Percentiles rank a stretch among this genome's conserved stretches.
These are phyloP conservation scores for Colletotrichum acutatum DNA, from an alignment of 2,329 filamentous ascomycete genomes.

Conservation along the genomic window DNA sequence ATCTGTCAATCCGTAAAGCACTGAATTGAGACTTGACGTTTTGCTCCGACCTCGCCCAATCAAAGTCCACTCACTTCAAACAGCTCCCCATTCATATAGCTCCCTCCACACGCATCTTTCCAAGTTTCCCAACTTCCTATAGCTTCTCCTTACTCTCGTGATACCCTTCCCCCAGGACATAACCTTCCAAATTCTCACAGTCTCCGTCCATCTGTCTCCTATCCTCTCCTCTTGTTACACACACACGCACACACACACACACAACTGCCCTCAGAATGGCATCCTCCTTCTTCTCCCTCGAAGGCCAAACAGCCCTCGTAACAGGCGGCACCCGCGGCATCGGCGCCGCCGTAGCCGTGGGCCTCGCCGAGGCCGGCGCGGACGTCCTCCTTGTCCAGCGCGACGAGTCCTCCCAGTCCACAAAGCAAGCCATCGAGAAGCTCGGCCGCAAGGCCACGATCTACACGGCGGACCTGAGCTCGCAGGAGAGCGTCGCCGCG, in stretches of 20 bases:
- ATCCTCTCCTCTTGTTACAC: too few species aligned
- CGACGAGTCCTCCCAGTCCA: constrained; percentile 56
- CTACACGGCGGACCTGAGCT: constrained; percentile 77
- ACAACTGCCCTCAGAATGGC: constrained; percentile 43
- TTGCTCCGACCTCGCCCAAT: constrained; percentile 6
- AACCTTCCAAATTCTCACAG: background rate
- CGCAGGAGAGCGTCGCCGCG: constrained; percentile 66
- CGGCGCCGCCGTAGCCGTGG: constrained; percentile 66
- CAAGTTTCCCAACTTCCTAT: background rate
- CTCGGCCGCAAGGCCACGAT: constrained; percentile 75
- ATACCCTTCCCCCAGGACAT: background rate
- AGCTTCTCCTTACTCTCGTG: background rate
- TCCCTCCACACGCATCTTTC: background rate
- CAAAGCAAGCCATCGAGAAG: constrained; percentile 70
- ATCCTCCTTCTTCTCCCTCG: constrained; percentile 61
- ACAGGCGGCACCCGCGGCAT: constrained; percentile 70
- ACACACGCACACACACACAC: too few species aligned
- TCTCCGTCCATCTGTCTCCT: background rate
- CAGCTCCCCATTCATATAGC: background rate
- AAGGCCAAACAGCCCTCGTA: constrained; percentile 66
- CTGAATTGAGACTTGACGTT: background rate
- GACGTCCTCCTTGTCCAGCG: constrained; percentile 67
- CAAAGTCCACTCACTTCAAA: background rate
- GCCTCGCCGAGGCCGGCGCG: constrained; percentile 68
- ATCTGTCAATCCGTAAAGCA: background rate